Evolutionary conservation across 129 eudicot genomes (phyloP).

Genomic region (Flaveria sonorensis): DNA sequence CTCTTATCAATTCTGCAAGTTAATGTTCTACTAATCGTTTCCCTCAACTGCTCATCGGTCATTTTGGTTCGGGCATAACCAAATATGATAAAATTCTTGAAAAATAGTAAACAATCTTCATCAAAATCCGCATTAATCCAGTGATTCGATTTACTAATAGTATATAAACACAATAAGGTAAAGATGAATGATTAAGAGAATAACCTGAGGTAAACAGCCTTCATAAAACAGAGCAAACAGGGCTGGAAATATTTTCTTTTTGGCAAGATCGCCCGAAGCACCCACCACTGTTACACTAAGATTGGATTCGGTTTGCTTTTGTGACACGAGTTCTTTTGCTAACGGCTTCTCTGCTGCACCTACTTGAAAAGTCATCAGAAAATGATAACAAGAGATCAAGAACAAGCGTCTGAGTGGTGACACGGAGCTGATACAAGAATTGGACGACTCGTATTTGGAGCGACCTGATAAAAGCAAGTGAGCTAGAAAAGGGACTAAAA

Average conservation of each 20-base stretch:
- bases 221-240: constrained; percentile 89
- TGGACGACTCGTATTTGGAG: too few relatives aligned
- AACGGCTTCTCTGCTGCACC: constrained; percentile 56
- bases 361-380: constrained; percentile 32
- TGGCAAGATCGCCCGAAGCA: constrained; percentile 97
- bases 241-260: constrained; percentile 88
- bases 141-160: neutral
- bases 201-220: constrained; percentile 82
- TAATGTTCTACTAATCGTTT: constrained; percentile 74
- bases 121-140: neutral
- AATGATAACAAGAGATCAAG: constrained; percentile 39
- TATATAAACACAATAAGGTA: neutral
- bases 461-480: too few relatives aligned
- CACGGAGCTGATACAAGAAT: neutral
- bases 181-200: neutral
- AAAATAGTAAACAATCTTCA: neutral
- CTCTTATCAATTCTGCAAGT: constrained; percentile 89
- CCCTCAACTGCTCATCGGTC: constrained; percentile 83
- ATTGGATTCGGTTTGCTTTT: constrained; percentile 43
- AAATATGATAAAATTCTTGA: constrained; percentile 71
- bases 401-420: constrained; percentile 35
- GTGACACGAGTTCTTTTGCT: constrained; percentile 38
- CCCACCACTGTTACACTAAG: constrained; percentile 83
- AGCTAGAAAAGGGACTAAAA: too few relatives aligned
- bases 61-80: constrained; percentile 86